Evolutionary conservation across 345 rosid species (phyloP).

Genomic region (Citrus trifoliata): DNA sequence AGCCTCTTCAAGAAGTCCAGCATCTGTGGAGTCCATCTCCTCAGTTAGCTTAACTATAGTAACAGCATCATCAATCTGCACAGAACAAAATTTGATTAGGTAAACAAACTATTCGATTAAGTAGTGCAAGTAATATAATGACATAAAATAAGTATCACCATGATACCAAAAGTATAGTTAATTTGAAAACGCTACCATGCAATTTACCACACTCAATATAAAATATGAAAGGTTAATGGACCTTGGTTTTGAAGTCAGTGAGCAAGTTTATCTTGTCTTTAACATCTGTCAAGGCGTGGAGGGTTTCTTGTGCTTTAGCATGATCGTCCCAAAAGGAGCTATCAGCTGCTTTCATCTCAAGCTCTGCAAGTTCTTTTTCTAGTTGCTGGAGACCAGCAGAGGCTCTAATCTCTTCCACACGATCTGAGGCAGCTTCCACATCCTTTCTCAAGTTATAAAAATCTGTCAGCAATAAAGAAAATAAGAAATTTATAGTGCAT

Average conservation of each 20-base stretch:
- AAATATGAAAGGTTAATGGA: constrained; percentile 12
- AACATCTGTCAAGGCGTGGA: constrained; percentile 65
- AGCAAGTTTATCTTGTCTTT: constrained; percentile 63
- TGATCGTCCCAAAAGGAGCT: constrained; percentile 87
- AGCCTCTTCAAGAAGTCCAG: constrained; percentile 86
- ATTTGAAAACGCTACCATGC: not conserved
- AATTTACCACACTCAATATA: not conserved
- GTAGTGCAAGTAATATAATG: not conserved
- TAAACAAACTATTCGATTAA: not conserved
- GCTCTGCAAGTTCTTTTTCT: constrained; percentile 49
- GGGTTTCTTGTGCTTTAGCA: constrained; percentile 71
- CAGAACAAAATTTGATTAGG: not conserved
- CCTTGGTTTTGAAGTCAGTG: constrained; percentile 71
- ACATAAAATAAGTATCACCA: not conserved
- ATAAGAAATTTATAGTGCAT: not conserved
- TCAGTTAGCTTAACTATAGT: constrained; percentile 79
- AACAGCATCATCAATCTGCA: constrained; percentile 90
- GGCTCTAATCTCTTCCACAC: constrained; percentile 65
- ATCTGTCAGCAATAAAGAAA: constrained; percentile 38
- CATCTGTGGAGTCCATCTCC: constrained; percentile 89
- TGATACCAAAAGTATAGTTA: not conserved
- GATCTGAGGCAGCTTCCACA: constrained; percentile 62
- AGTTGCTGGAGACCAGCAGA: constrained; percentile 54
- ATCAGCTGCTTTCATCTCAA: constrained; percentile 71
- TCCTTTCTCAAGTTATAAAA: constrained; percentile 79